phyloP scores from a whole-genome alignment of 108 stramenopile genomes.

The Pseudonitzschia multistriata region DNA sequence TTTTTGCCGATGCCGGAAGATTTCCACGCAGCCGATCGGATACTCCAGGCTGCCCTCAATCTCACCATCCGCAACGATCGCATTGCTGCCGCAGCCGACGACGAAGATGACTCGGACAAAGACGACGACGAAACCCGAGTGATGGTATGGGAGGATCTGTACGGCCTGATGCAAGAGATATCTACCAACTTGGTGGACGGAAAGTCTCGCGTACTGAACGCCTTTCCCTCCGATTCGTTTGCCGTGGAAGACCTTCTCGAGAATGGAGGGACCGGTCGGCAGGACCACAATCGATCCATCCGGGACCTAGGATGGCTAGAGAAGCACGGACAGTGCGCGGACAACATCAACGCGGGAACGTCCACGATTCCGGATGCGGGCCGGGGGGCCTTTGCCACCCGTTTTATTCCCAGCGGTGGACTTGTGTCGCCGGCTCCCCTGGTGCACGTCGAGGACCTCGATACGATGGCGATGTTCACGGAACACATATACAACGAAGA shows the following conservation, averaged over 20 bases:
- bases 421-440: conserved; percentile 75
- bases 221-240: conserved; percentile 21
- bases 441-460: conserved; percentile 60
- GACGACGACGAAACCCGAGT: not conserved
- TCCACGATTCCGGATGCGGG: conserved; percentile 66
- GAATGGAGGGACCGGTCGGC: conserved; percentile 22
- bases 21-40: conserved; percentile 12
- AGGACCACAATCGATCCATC: conserved; percentile 33
- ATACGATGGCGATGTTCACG: conserved; percentile 36
- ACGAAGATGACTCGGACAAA: not conserved
- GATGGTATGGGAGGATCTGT: conserved; percentile 25
- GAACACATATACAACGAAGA: conserved; percentile 9
- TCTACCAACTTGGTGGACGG: not conserved
- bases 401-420: conserved; percentile 60
- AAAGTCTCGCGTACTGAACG: conserved; percentile 35
- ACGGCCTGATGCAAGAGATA: conserved; percentile 10
- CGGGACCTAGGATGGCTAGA: conserved; percentile 58
- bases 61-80: not conserved
- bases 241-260: conserved; percentile 16
- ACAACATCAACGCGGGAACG: conserved; percentile 53
- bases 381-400: conserved; percentile 79
- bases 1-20: conserved; percentile 33
- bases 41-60: not conserved
- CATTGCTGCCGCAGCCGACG: not conserved
- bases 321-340: conserved; percentile 63